phyloP scores from a whole-genome alignment of 73 alveolate species.

The Blepharisma stoltei region DNA sequence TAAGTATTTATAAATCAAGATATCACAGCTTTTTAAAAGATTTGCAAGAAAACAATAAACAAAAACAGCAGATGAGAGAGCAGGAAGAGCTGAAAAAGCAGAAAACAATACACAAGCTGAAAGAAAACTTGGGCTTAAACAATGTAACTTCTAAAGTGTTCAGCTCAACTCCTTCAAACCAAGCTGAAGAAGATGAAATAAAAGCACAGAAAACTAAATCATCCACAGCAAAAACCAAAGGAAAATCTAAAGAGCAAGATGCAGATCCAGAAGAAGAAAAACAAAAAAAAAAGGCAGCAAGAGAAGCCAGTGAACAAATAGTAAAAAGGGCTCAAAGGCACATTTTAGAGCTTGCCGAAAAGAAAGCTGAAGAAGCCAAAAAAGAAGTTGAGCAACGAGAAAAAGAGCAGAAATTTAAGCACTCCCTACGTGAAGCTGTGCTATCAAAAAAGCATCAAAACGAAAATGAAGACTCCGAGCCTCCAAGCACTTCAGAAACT shows the following conservation, averaged over 20 bases:
- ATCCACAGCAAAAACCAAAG: slow-evolving; percentile 39
- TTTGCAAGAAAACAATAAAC: slow-evolving; percentile 44
- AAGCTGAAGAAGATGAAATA: neutral
- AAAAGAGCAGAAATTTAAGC: slow-evolving; percentile 32
- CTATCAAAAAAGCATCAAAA: slow-evolving; percentile 5
- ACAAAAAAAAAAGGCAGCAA: slow-evolving; percentile 32
- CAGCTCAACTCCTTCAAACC: slow-evolving; percentile 13
- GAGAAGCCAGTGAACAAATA: neutral
- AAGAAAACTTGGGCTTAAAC: slow-evolving; percentile 45
- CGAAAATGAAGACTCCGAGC: slow-evolving; percentile 32
- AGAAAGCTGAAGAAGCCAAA: slow-evolving; percentile 35
- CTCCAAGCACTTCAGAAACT: neutral
- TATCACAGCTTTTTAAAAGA: slow-evolving; percentile 49
- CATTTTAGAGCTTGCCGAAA: slow-evolving; percentile 30
- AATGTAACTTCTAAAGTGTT: slow-evolving; percentile 49
- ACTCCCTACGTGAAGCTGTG: slow-evolving; percentile 34
- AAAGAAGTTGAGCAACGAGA: slow-evolving; percentile 33
- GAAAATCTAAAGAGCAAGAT: slow-evolving; percentile 42
- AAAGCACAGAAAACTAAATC: slow-evolving; percentile 3
- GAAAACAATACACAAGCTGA: slow-evolving; percentile 42
- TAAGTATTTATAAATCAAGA: slow-evolving; percentile 53
- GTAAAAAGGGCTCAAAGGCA: slow-evolving; percentile 34
- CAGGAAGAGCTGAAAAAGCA: slow-evolving; percentile 38
- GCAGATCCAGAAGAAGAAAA: slow-evolving; percentile 34
- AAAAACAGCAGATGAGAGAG: slow-evolving; percentile 50